phyloP scores from a whole-genome alignment of 768 basidiomycete species.

The Trametes punicea region DNA sequence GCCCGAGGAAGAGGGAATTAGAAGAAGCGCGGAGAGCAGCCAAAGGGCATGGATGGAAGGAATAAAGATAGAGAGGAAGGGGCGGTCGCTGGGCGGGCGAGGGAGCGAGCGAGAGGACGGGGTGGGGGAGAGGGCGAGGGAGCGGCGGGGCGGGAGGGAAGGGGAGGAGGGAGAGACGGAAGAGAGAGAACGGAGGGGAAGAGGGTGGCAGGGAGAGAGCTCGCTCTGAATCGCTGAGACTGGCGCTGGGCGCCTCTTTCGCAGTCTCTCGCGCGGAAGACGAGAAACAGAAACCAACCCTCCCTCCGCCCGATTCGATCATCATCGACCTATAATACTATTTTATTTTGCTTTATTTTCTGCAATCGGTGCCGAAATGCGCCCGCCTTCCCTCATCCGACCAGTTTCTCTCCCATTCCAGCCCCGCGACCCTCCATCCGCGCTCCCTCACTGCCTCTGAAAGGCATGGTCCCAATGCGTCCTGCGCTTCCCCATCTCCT shows the following conservation, averaged over 20 bases:
- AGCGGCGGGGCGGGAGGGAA: background rate
- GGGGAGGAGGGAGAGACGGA: slow-evolving; percentile 2
- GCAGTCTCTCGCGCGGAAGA: slow-evolving; percentile 18
- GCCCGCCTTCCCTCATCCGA: slow-evolving; percentile 8
- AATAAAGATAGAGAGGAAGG: slow-evolving; percentile 26
- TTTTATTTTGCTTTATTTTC: slow-evolving; percentile 13
- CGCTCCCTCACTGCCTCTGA: background rate
- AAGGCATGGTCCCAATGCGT: background rate
- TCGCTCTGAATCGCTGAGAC: slow-evolving; percentile 8
- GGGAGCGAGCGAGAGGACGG: background rate
- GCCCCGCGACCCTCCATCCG: background rate
- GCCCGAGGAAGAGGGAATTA: slow-evolving; percentile 38
- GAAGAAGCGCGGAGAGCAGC: slow-evolving; percentile 26
- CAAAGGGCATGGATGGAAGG: slow-evolving; percentile 24
- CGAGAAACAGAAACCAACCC: slow-evolving; percentile 17
- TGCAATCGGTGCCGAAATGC: slow-evolving; percentile 17
- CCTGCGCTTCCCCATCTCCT: background rate
- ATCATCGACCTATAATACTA: background rate
- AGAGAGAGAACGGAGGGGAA: slow-evolving; percentile 15
- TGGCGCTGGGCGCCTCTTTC: slow-evolving; percentile 6
- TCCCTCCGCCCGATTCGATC: slow-evolving; percentile 10
- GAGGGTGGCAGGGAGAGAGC: slow-evolving; percentile 15
- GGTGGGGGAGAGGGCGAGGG: slow-evolving; percentile 3
- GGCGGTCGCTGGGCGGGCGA: background rate
- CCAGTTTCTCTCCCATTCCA: background rate